Percentiles rank a stretch among this genome's conserved stretches.
phyloP scores from a whole-genome alignment of 2,329 filamentous ascomycete genomes.

The Fusarium temperatum region DNA sequence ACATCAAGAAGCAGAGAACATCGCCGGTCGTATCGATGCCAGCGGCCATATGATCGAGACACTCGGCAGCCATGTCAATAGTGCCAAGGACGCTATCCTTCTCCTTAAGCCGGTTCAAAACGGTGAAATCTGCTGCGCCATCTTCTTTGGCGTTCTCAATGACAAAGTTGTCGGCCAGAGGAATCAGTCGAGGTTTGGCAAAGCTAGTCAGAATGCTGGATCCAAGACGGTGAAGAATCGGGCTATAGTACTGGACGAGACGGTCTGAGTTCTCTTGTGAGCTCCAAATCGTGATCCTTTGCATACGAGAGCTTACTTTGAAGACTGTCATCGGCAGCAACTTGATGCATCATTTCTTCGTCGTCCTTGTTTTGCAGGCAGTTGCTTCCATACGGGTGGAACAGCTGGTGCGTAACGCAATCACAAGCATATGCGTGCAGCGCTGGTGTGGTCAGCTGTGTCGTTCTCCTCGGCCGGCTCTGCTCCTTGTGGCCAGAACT shows the following conservation, averaged over 20 bases:
- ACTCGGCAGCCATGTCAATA: constrained; percentile 71
- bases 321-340: constrained; percentile 73
- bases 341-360: constrained; percentile 72
- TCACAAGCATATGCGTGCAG: constrained; percentile 76
- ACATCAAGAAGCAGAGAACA: constrained; percentile 75
- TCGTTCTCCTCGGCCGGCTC: background rate
- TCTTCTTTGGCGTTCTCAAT: constrained; percentile 58
- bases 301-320: constrained; percentile 59
- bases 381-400: constrained; percentile 70
- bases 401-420: constrained; percentile 74
- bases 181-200: constrained; percentile 64
- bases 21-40: constrained; percentile 79
- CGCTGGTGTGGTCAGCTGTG: constrained; percentile 39
- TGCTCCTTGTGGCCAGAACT: constrained; percentile 4
- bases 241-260: constrained; percentile 66
- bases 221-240: constrained; percentile 58
- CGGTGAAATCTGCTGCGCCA: constrained; percentile 62
- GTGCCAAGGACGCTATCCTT: constrained; percentile 57
- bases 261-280: constrained; percentile 57
- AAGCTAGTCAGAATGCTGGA: constrained; percentile 57
- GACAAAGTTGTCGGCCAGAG: constrained; percentile 68
- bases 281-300: background rate
- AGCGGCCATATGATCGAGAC: constrained; percentile 75
- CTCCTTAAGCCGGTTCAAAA: constrained; percentile 66
- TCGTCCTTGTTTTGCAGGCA: constrained; percentile 66